These are phyloP conservation scores for Crucibulum parvulum DNA, from an alignment of 1,284 basidiomycete genomes.

Conservation along the genomic window DNA sequence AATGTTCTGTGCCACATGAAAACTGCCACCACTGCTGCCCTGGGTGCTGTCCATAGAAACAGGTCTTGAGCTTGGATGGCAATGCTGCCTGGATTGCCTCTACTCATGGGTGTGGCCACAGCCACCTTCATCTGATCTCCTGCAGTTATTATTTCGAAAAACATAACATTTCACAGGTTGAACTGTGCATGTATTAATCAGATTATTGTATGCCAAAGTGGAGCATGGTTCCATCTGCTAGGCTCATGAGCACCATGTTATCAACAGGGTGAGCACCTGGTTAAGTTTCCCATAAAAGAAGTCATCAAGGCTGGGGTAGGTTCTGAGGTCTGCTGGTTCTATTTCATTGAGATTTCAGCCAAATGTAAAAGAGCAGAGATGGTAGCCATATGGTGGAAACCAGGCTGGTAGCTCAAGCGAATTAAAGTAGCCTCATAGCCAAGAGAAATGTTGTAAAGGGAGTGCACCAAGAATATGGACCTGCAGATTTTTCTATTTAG, in stretches of 20 bases:
- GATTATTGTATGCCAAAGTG: conserved; percentile 73
- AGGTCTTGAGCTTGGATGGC: no score
- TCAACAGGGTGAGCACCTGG: conserved; percentile 85
- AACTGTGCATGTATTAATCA: conserved; percentile 9
- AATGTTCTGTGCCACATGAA: no score
- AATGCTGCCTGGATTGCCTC: no score
- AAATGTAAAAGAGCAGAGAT: conserved; percentile 86
- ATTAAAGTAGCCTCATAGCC: conserved; percentile 96
- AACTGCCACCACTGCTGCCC: no score
- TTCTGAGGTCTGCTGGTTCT: conserved; percentile 77
- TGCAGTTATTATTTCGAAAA: not conserved
- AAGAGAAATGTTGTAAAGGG: conserved; percentile 92
- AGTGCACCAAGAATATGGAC: conserved; percentile 96
- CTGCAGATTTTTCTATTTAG: conserved; percentile 45
- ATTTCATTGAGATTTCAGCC: conserved; percentile 96
- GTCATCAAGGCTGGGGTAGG: conserved; percentile 87
- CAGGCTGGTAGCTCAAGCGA: conserved; percentile 92
- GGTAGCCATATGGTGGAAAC: conserved; percentile 91
- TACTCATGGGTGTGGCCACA: no score
- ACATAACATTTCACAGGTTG: conserved; percentile 10
- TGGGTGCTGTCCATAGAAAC: no score
- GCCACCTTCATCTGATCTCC: no score
- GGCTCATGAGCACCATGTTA: conserved; percentile 84
- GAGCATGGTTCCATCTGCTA: conserved; percentile 92
- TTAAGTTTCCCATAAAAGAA: conserved; percentile 95